Evolutionary conservation across 1,139 yeast genomes (phyloP), one percentile per base, ranked within the genome.

Genomic region (Taiozyma sp.): DNA sequence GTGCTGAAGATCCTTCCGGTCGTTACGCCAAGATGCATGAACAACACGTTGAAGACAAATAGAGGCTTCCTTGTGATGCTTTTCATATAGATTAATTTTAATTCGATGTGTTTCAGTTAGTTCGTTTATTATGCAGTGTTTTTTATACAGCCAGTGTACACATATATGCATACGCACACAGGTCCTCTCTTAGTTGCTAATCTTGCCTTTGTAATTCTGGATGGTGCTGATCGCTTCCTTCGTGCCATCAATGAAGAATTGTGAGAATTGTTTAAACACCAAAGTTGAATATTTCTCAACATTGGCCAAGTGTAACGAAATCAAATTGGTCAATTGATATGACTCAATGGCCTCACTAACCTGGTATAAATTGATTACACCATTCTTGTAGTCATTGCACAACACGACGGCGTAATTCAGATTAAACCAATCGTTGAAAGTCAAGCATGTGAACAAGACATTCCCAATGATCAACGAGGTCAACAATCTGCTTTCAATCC

Each of bases 1-100:
- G 99, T 75, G 92, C 92, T 67, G 96, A 86, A 63, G 99, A 93
- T 73, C 99, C 99, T 50, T 87, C 96, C 52, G 99, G 99, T 59
- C 89, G 99, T 77, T 92, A 79, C 68, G 97, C 96, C 61, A 81
- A 87, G 74, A 84, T 87, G 62, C 99, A 93, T 71, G 91, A 87
- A 51, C 70, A 83, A 62, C 80, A 82, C 57, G 78, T 81, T 54
- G 58, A 56, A 29, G 45, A 54, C 30, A 44, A 54, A 49, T 46
- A 49, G 48, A 52, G 19, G 19, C 19, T 19, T 8, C 12, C 13
- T 12, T 30, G 23, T 39, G n/a, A n/a, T 39, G 24, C 27, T 13
- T 23, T 39, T 8, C 9, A 23, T 23, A 23, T 40, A 40, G 28
- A 40, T 24, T 23, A 2, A n/a, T 14, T 32, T 32, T 32, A 6